Base-by-base conservation (phyloP, 2,329 filamentous ascomycete species). In the Penicillium sp. region DNA sequence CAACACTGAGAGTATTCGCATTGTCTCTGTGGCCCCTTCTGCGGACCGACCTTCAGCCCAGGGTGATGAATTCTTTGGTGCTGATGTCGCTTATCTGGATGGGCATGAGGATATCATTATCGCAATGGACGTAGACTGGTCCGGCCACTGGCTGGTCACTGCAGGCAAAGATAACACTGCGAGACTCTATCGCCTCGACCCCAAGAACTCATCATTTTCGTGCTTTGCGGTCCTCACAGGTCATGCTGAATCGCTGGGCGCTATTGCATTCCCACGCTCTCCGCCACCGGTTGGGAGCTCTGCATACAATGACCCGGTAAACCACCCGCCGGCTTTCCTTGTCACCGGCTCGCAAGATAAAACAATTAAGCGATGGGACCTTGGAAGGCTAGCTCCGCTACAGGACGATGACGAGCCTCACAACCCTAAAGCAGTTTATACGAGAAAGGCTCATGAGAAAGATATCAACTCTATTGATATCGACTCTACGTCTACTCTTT, bases 151-250 rank as follows among this genome's bases (percentile, higher is more conserved):
- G 94, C 83, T 99, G 32, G 93, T 89, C 10, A 97, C 94, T 1
- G 94, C 93, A 46, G 90, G 94, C 18, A 99, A 99, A 74, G 94
- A 99, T 70, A 99, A 97, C 66, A 94, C 89, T 2, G 94, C 93
- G 15, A 86, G 89, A 58, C 75, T 99, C 29, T 99, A 94, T 94
- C 83, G 88, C 46, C 78, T 99, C 21, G 93, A 97, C 67, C 84
- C 87, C 0, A 80, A 80, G 17, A 88, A 85, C 53, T 81, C 85
- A 50, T 89, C 88, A 0, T 97, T 87, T 67, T 83, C 78, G n/a
- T 95, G 90, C 69, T 87, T 89, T 72, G 86, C 89, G 9, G 85
- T 85, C 2, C 91, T 97, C 59, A 90, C 90, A 0, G 94, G 95
- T 9, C 94, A 99, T 66, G 91, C 94, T 3, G 93, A 97, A 75